Conservation (phyloP, 805 yeast species). For the Hanseniaspora lindneri region DNA sequence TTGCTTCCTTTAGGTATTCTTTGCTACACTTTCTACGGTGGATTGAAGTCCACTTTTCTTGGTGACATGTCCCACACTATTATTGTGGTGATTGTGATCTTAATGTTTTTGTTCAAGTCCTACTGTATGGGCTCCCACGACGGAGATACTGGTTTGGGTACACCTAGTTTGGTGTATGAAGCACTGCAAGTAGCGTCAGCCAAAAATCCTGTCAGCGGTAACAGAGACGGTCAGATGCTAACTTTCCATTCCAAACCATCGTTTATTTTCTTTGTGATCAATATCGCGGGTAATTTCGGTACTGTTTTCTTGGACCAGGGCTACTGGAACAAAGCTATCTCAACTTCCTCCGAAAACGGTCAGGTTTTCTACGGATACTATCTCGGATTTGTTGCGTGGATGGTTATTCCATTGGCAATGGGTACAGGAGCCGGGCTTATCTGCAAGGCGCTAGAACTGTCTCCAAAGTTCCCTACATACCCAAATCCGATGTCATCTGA, state of each 20-base stretch:
- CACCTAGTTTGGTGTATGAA: conserved; percentile 74
- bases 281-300: conserved; percentile 80
- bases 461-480: conserved; percentile 68
- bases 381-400: conserved; percentile 83
- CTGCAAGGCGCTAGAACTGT: conserved; percentile 56
- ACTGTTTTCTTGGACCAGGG: conserved; percentile 80
- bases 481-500: conserved; percentile 53
- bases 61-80: conserved; percentile 77
- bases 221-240: conserved; percentile 74
- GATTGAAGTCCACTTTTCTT: conserved; percentile 68
- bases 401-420: conserved; percentile 72
- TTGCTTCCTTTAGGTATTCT: conserved; percentile 72
- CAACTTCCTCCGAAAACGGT: conserved; percentile 53
- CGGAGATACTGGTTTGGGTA: conserved; percentile 46
- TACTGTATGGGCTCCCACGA: conserved; percentile 45
- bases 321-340: conserved; percentile 81
- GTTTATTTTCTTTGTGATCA: conserved; percentile 81
- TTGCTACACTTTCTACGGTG: conserved; percentile 66
- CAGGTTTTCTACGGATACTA: conserved; percentile 81
- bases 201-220: conserved; percentile 58
- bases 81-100: conserved; percentile 60
- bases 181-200: conserved; percentile 49
- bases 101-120: conserved; percentile 70
- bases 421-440: conserved; percentile 85
- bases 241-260: conserved; percentile 80